Conservation (phyloP, 2,329 filamentous ascomycete species). For the Nothopassalora personata region DNA sequence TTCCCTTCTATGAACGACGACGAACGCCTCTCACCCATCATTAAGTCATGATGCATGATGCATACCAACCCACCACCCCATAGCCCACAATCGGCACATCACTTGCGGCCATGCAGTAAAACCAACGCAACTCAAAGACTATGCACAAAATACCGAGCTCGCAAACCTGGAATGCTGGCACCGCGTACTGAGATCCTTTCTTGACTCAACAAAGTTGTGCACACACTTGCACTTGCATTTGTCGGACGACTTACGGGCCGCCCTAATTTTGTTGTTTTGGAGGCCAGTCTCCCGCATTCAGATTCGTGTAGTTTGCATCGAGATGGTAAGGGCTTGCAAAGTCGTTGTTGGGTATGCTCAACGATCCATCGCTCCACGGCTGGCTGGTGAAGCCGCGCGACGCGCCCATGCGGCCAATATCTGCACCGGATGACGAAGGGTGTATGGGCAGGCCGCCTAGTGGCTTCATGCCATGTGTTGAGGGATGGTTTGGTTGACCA, state of each 20-base stretch:
- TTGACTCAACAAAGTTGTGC: not conserved
- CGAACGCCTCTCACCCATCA: not conserved
- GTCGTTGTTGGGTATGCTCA: conserved; percentile 29
- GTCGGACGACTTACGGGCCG: conserved; percentile 15
- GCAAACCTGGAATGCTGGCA: conserved; percentile 4
- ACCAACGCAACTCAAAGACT: not conserved
- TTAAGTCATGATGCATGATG: not conserved
- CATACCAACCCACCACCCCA: not conserved
- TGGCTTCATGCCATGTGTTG: conserved; percentile 9
- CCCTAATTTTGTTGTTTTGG: conserved; percentile 25
- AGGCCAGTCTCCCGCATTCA: conserved; percentile 21
- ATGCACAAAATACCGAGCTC: conserved; percentile 3
- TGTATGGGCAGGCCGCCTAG: conserved; percentile 5
- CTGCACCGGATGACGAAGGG: conserved; percentile 5
- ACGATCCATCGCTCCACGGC: conserved; percentile 31
- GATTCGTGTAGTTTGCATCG: conserved; percentile 26
- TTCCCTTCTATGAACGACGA: not conserved
- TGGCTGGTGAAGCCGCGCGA: conserved; percentile 26
- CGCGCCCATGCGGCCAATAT: conserved; percentile 16
- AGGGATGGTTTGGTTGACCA: conserved; percentile 8
- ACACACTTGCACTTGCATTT: conserved; percentile 1
- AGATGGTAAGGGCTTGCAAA: conserved; percentile 27
- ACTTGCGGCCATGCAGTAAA: not conserved
- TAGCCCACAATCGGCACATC: not conserved
- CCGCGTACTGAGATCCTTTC: conserved; percentile 2